Percentiles rank a stretch among this genome's conserved stretches.
Conservation (phyloP, 2,329 filamentous ascomycete species). For the Lachnellula subtilissima region DNA sequence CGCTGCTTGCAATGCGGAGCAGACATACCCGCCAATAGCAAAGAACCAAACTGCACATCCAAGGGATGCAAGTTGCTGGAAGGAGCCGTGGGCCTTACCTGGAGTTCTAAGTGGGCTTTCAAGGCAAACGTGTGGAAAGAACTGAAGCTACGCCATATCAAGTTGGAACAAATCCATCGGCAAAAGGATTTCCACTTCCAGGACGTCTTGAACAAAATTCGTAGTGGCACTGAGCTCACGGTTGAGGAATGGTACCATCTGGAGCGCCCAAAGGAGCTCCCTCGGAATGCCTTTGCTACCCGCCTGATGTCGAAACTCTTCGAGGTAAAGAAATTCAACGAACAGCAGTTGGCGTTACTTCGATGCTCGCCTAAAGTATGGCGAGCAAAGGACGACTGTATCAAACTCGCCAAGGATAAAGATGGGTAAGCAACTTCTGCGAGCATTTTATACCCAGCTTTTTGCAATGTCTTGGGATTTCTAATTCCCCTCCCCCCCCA, state of each 20-base stretch:
- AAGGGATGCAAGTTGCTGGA: neutral
- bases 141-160: conserved; percentile 20
- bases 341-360: conserved; percentile 10
- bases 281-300: conserved; percentile 13
- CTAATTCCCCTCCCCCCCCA: too few relatives aligned
- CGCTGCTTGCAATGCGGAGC: conserved; percentile 20
- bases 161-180: conserved; percentile 27
- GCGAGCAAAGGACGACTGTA: conserved; percentile 13
- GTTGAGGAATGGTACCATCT: conserved; percentile 22
- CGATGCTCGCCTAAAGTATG: conserved; percentile 8
- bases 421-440: neutral
- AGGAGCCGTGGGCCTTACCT: neutral
- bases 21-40: neutral
- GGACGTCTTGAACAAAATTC: conserved; percentile 25
- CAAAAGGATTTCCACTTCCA: conserved; percentile 26
- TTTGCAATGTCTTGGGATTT: too few relatives aligned
- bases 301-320: conserved; percentile 21
- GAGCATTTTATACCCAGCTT: too few relatives aligned
- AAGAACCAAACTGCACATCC: neutral
- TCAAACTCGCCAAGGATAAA: neutral
- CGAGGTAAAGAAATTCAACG: conserved; percentile 18
- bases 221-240: conserved; percentile 14
- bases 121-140: conserved; percentile 22
- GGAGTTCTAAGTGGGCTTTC: conserved; percentile 27
- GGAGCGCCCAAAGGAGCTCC: conserved; percentile 13